Base-by-base conservation (phyloP, 345 rosid species). In the Syzygium aqueum region DNA sequence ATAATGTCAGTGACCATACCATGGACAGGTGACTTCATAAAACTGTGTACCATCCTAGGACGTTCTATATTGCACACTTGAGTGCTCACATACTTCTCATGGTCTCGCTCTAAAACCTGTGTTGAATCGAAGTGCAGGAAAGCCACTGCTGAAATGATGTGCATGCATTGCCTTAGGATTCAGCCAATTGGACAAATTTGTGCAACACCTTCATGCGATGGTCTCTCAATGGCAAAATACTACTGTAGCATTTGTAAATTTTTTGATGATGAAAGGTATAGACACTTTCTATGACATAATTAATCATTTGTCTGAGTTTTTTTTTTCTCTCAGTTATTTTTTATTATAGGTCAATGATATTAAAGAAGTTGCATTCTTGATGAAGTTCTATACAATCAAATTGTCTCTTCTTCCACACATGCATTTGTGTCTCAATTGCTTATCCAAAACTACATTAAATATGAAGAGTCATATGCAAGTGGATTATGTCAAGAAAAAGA, bases 171-270 rank as follows among this genome's bases (percentile, higher is more conserved):
- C 94, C 90, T 93, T 65, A 86, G 91, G 87, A 88, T 92, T 90
- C 95, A 93, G 90, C 87, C 93, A 40, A 93, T 92, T 85, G 96
- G 94, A 46, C 92, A 91, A 65, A 54, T 78, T 84, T 94, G 97
- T 90, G 50, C 63, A 15, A 94, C 94, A 28, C 89, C 93, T 85
- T 89, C 92, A 9, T 95, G 97, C 91, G 88, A 90, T 87, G 89
- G 93, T 52, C 85, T 92, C 84, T 84, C 90, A 8, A 95, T 95
- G 94, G 96, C 96, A 6, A 93, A 94, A 87, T 93, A 93, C 85
- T 94, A 93, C 84, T 95, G 99, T 94, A 95, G 86, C 84, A 96
- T 95, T 85, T 97, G 99, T 94, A 96, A 95, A 88, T 95, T 96
- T 90, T 96, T 96, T 84, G 98, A 97, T 89, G 98, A 96, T 90